Evolutionary conservation across 352 stramenopile species (phyloP), one percentile per base, ranked within the genome.

Genomic region (Phytophthora crassamura): DNA sequence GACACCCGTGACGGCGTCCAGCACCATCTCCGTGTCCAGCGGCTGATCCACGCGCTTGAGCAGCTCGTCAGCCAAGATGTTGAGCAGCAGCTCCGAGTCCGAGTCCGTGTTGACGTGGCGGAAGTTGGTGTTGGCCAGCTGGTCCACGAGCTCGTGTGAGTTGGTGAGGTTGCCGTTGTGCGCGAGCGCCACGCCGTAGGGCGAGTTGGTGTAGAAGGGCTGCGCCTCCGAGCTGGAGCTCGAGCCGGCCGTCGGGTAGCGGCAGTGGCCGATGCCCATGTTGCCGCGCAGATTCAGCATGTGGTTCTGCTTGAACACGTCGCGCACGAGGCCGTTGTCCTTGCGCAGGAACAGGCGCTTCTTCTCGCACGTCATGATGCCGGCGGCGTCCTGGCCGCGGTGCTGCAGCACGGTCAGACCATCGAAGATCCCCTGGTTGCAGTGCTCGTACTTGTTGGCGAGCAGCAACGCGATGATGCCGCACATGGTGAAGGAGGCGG

Each of bases 111-210:
- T 99, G 60, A 99, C 93, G 79, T 99, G 97, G 50, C 97, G 84
- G 69, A 95, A 94, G 82, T 97, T 95, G 47, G 89, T 91, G 59
- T 94, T 92, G 36, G 90, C 84, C 58, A 99, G 83, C 57, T 97
- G 76, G 65, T 96, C 78, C 30, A 95, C 89, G 18, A 99, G 82
- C 63, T 99, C 93, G 54, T 96, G 88, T 45, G 97, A 98, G 84
- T 99, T 99, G 40, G 97, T 99, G 22, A 99, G 81, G 78, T 99
- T 99, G 50, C 98, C 98, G 80, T 99, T 99, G 75, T 96, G 88
- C 16, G 97, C 98, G 20, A 99, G 90, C 42, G 96, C 95, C 35
- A 99, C 94, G 25, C 97, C 98, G 78, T 99, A 99, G 11, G 98
- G 98, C 70, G 96, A 99, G 87, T 99, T 99, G 18, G 97, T 99